phyloP scores from a whole-genome alignment of 257 asterid genomes.

The Schizonepeta tenuifolia region DNA sequence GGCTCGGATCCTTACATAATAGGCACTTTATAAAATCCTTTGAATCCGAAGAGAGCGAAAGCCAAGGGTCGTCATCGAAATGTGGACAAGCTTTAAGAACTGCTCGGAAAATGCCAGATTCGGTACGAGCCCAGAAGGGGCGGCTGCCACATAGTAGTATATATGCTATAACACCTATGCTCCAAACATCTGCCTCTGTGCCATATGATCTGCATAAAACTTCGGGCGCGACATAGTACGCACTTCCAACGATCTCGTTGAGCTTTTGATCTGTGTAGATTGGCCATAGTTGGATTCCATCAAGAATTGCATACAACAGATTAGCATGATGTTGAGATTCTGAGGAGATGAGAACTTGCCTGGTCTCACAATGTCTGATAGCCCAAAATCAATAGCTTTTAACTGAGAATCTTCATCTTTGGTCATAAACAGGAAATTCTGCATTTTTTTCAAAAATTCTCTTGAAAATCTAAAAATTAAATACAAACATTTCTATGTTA shows the following conservation, averaged over 20 bases:
- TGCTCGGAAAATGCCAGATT: slow-evolving; percentile 66
- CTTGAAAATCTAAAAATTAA: too few species aligned
- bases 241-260: slow-evolving; percentile 68
- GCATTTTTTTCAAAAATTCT: slow-evolving; percentile 7
- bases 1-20: slow-evolving; percentile 59
- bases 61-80: slow-evolving; percentile 70
- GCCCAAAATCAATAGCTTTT: slow-evolving; percentile 72
- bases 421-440: slow-evolving; percentile 67
- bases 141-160: slow-evolving; percentile 72
- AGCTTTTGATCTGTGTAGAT: slow-evolving; percentile 66
- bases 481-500: background rate
- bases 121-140: slow-evolving; percentile 79
- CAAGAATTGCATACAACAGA: slow-evolving; percentile 1
- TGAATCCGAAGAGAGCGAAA: slow-evolving; percentile 49
- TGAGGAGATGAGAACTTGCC: slow-evolving; percentile 38
- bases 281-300: slow-evolving; percentile 23
- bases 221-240: slow-evolving; percentile 41
- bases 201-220: slow-evolving; percentile 35
- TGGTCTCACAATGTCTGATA: slow-evolving; percentile 69
- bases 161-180: slow-evolving; percentile 44
- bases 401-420: slow-evolving; percentile 55
- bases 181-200: slow-evolving; percentile 42
- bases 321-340: background rate
- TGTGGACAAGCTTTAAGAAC: slow-evolving; percentile 63
- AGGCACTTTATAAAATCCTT: slow-evolving; percentile 65